A percentile compares a stretch with the other conserved stretches of the same genome.
Evolutionary conservation across 1,284 basidiomycete genomes (phyloP).

Genomic region (Sporisorium reilianum): DNA sequence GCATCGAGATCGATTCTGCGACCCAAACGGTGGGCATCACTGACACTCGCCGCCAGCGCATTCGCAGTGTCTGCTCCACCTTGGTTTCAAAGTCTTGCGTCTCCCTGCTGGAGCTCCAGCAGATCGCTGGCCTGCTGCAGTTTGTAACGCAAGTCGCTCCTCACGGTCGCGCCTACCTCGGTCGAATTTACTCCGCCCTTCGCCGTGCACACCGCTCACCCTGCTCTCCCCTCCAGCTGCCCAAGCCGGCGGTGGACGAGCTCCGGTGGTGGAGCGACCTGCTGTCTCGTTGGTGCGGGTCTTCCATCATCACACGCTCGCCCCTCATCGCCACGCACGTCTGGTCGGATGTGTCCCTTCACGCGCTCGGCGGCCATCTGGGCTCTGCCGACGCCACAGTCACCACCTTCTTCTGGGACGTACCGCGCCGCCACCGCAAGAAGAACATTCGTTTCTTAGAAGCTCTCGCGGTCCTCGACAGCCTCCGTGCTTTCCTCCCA

Average conservation of each 20-base stretch:
- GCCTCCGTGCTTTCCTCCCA: not conserved
- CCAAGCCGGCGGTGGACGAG: not conserved
- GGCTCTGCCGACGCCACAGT: too few species aligned
- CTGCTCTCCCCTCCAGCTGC: not conserved
- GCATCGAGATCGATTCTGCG: not conserved
- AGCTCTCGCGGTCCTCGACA: conserved; percentile 2
- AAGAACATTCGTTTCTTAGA: conserved; percentile 15
- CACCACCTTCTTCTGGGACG: not conserved
- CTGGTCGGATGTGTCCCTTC: too few species aligned
- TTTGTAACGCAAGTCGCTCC: not conserved
- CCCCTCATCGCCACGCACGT: too few species aligned
- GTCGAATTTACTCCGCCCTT: not conserved
- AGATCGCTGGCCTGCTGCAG: not conserved
- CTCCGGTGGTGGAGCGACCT: not conserved
- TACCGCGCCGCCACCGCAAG: not conserved
- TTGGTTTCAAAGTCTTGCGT: too few species aligned
- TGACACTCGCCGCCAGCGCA: not conserved
- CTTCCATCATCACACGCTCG: too few species aligned
- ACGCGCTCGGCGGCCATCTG: too few species aligned
- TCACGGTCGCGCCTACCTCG: not conserved
- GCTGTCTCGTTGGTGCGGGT: too few species aligned
- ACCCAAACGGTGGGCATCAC: not conserved
- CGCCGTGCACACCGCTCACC: not conserved
- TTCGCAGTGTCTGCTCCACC: too few species aligned
- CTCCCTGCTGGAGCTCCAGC: not conserved